Percentiles rank a stretch among this genome's conserved stretches.
Conservation (phyloP, 768 basidiomycete species). For the Ramaria sp. region DNA sequence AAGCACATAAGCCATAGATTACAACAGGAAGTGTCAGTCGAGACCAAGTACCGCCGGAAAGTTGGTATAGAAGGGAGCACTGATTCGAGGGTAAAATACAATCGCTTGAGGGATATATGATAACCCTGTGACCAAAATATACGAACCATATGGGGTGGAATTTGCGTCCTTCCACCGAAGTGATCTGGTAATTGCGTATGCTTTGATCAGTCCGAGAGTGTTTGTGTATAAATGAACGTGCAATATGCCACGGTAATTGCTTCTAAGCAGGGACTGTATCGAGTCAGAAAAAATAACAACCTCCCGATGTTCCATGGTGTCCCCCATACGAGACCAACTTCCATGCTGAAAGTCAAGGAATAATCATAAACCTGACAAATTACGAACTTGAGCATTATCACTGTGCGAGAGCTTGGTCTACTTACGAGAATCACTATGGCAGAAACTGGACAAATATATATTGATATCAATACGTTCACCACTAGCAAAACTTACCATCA, state of each 20-base stretch:
- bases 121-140: background rate
- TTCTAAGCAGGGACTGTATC: slow-evolving; percentile 19
- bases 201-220: background rate
- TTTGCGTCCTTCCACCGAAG: background rate
- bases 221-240: background rate
- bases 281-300: slow-evolving; percentile 18
- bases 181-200: background rate
- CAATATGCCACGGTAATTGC: slow-evolving; percentile 2
- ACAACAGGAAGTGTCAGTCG: no score
- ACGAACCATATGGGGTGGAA: background rate
- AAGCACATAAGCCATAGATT: no score
- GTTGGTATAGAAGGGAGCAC: background rate
- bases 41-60: background rate
- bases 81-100: background rate
- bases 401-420: background rate
- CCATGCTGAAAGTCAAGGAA: slow-evolving; percentile 17
- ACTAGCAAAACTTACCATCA: no score
- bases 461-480: no score
- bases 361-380: slow-evolving; percentile 16
- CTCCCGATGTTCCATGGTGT: slow-evolving; percentile 17
- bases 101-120: background rate
- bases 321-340: slow-evolving; percentile 18
- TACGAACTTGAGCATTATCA: background rate
- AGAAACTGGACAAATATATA: background rate
- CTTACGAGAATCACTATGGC: background rate